These are phyloP conservation scores for Eucalyptus curtisii DNA, from an alignment of 345 rosid species.

Conservation along the genomic window DNA sequence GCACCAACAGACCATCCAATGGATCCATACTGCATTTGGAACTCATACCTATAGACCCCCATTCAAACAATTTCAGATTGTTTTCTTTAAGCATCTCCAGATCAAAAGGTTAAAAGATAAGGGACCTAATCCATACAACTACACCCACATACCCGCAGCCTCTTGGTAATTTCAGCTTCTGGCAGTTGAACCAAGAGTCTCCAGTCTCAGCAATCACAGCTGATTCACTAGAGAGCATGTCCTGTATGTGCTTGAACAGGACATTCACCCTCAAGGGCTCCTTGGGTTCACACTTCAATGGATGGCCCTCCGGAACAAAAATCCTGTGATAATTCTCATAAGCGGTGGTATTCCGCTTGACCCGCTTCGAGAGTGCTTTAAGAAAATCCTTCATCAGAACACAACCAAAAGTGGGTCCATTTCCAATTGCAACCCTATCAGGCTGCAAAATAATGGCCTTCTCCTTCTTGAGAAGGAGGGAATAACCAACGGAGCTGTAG, in stretches of 20 bases:
- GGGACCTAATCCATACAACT: background rate
- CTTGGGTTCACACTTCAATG: conserved; percentile 30
- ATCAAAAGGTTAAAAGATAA: background rate
- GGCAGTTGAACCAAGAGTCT: conserved; percentile 88
- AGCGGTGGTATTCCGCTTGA: conserved; percentile 42
- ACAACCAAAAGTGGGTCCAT: conserved; percentile 74
- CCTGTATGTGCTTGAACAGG: conserved; percentile 57
- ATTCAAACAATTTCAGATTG: background rate
- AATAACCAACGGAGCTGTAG: conserved; percentile 76
- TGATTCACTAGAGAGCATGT: conserved; percentile 52
- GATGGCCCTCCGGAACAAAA: conserved; percentile 50
- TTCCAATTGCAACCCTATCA: conserved; percentile 45
- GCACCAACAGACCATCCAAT: conserved; percentile 91
- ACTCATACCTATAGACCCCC: conserved; percentile 43
- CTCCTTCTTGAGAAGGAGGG: conserved; percentile 77
- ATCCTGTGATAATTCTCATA: conserved; percentile 68
- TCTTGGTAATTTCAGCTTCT: conserved; percentile 57
- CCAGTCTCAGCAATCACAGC: conserved; percentile 84
- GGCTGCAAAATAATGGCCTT: conserved; percentile 72
- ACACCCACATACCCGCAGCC: conserved; percentile 59
- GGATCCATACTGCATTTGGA: conserved; percentile 87
- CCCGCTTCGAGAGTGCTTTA: conserved; percentile 37
- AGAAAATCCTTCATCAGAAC: conserved; percentile 72
- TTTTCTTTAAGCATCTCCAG: background rate
- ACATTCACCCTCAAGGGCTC: conserved; percentile 70